Percentiles rank a stretch among this genome's conserved stretches.
Evolutionary conservation across 768 basidiomycete genomes (phyloP).

Genomic region (Tulasnella sp.): DNA sequence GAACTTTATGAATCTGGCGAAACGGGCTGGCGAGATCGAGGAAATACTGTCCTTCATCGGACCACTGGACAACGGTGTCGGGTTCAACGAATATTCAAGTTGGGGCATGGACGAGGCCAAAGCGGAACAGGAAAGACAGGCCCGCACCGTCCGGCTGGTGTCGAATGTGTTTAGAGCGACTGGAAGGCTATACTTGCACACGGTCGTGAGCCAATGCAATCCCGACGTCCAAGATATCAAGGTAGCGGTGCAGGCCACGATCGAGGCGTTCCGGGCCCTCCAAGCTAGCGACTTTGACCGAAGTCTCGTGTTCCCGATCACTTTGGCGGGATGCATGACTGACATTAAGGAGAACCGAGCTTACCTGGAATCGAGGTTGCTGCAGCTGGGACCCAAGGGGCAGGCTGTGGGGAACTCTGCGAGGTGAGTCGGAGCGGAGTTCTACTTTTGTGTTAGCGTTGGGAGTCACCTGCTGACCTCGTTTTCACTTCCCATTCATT

Average conservation of each 20-base stretch:
- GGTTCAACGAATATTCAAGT: constrained; percentile 18
- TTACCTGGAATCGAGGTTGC: constrained; percentile 34
- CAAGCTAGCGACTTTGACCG: constrained; percentile 61
- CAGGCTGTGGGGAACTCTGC: constrained; percentile 30
- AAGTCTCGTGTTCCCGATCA: constrained; percentile 70
- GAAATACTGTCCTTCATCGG: constrained; percentile 15
- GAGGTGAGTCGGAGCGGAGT: constrained; percentile 32
- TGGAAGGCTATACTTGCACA: constrained; percentile 72
- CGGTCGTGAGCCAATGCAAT: constrained; percentile 73
- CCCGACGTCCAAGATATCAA: constrained; percentile 80
- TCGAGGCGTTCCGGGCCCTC: constrained; percentile 58
- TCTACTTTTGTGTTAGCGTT: constrained; percentile 21
- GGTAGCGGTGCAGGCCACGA: constrained; percentile 58
- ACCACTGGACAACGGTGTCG: constrained; percentile 30
- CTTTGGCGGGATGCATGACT: constrained; percentile 72
- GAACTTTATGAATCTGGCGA: constrained; percentile 64
- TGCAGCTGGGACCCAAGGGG: constrained; percentile 25
- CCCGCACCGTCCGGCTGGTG: constrained; percentile 45
- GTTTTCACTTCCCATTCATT: neutral
- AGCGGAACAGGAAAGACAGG: constrained; percentile 6
- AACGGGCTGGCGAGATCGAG: constrained; percentile 48
- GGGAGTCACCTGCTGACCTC: constrained; percentile 31
- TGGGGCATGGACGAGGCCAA: constrained; percentile 37
- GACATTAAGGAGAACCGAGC: constrained; percentile 49
- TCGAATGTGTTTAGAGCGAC: constrained; percentile 68